These are phyloP conservation scores for Dendrocalamus latiflorus DNA, from an alignment of 202 grass and related monocot genomes.

Conservation along the genomic window DNA sequence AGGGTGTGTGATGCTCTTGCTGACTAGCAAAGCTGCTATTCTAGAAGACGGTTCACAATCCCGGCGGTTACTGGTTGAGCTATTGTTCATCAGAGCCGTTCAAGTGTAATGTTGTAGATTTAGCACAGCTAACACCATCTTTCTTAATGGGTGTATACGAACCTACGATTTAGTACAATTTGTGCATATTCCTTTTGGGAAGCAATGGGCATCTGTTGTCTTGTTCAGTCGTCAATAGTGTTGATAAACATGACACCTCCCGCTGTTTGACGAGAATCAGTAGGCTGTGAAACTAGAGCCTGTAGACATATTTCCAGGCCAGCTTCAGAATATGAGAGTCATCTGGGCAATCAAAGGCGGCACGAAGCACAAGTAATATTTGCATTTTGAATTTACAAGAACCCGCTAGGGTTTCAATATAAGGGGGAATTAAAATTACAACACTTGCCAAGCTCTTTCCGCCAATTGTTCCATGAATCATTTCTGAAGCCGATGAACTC, in stretches of 20 bases:
- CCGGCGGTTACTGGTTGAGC: no score
- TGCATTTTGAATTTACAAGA: constrained; percentile 52
- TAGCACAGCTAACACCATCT: not conserved
- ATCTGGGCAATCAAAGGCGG: not conserved
- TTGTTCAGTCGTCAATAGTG: not conserved
- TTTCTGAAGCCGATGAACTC: no score
- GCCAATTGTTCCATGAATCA: not conserved
- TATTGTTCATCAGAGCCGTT: not conserved
- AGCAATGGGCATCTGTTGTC: not conserved
- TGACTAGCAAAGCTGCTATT: not conserved
- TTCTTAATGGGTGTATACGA: not conserved
- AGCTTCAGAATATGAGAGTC: not conserved
- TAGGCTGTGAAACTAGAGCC: no score
- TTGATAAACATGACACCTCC: not conserved
- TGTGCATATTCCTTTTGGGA: not conserved
- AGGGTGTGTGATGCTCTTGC: constrained; percentile 21
- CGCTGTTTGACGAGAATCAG: not conserved
- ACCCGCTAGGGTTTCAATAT: constrained; percentile 31
- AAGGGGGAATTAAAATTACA: constrained; percentile 31
- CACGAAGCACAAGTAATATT: constrained; percentile 4
- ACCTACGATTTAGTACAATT: not conserved
- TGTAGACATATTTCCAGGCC: not conserved
- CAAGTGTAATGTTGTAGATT: not conserved
- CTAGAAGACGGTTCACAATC: not conserved
- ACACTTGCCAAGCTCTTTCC: constrained; percentile 30